Conservation (phyloP, 140 eudicot species). For the Ambrosia hybrid region DNA sequence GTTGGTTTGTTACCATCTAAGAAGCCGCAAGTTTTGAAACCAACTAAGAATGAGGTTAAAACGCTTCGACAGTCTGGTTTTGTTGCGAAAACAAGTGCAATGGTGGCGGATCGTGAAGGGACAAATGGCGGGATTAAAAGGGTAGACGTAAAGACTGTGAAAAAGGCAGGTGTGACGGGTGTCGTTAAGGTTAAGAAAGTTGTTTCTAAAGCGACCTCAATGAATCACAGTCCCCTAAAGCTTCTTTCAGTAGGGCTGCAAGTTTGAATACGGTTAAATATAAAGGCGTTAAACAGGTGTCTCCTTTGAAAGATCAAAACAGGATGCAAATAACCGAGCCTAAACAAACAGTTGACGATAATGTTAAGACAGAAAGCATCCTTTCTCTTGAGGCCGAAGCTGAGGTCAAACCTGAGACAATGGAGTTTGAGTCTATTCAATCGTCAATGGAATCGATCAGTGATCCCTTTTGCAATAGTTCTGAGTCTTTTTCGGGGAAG, state of each 20-base stretch:
- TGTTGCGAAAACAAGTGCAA: conserved; percentile 32
- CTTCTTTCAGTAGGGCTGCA: conserved; percentile 32
- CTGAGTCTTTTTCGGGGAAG: conserved; percentile 12
- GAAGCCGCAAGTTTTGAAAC: conserved; percentile 32
- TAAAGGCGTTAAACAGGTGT: conserved; percentile 30
- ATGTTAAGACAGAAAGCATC: conserved; percentile 27
- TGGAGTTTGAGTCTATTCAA: conserved; percentile 20
- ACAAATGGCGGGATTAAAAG: conserved; percentile 28
- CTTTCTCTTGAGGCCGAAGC: conserved; percentile 22
- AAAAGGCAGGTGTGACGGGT: conserved; percentile 11
- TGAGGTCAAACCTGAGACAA: conserved; percentile 11
- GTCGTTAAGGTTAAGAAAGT: conserved; percentile 44
- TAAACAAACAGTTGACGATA: conserved; percentile 29
- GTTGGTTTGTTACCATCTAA: conserved; percentile 36
- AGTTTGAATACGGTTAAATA: conserved; percentile 34
- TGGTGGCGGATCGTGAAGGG: conserved; percentile 33
- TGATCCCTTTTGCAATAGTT: not conserved
- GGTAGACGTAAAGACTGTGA: conserved; percentile 26
- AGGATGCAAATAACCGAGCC: conserved; percentile 19
- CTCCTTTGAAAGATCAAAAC: conserved; percentile 49
- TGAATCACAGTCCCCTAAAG: conserved; percentile 37
- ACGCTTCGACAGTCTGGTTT: conserved; percentile 29
- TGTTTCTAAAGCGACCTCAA: conserved; percentile 17
- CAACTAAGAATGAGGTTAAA: conserved; percentile 39
- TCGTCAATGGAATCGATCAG: conserved; percentile 20